These are phyloP conservation scores for Leishmania guyanensis DNA, from an alignment of 208 protist genomes.

Conservation along the genomic window DNA sequence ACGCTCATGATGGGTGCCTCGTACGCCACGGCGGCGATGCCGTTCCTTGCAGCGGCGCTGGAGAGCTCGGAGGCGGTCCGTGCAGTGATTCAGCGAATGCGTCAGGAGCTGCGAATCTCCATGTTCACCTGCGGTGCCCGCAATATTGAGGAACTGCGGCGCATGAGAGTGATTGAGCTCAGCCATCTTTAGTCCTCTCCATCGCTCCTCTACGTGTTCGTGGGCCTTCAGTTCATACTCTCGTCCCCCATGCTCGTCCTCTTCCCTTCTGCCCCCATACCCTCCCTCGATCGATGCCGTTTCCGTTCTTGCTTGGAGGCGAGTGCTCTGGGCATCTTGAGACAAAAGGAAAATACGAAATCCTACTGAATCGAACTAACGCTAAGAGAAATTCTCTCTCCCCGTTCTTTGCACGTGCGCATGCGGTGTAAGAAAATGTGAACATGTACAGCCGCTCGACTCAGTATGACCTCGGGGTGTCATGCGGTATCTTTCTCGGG, in stretches of 20 bases:
- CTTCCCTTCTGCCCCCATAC: background rate
- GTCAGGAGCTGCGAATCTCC: conserved; percentile 72
- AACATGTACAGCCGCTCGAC: background rate
- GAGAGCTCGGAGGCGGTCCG: conserved; percentile 74
- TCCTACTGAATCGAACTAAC: background rate
- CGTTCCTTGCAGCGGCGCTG: conserved; percentile 85
- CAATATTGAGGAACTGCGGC: conserved; percentile 71
- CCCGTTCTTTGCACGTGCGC: background rate
- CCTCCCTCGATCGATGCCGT: background rate
- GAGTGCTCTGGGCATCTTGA: background rate
- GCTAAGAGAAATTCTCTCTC: background rate
- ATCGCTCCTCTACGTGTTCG: background rate
- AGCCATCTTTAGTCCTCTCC: conserved; percentile 40
- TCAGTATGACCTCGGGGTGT: background rate
- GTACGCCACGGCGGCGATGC: conserved; percentile 82
- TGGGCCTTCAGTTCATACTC: background rate
- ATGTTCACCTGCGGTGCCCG: conserved; percentile 91
- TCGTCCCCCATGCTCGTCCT: background rate
- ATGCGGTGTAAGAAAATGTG: background rate
- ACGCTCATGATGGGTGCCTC: conserved; percentile 84
- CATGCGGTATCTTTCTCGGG: background rate
- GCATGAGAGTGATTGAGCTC: conserved; percentile 48
- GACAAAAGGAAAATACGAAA: background rate
- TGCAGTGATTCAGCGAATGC: conserved; percentile 74
- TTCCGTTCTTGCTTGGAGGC: background rate